Base-by-base conservation (phyloP, 2,329 filamentous ascomycete species). In the Calonectria hawksworthii region DNA sequence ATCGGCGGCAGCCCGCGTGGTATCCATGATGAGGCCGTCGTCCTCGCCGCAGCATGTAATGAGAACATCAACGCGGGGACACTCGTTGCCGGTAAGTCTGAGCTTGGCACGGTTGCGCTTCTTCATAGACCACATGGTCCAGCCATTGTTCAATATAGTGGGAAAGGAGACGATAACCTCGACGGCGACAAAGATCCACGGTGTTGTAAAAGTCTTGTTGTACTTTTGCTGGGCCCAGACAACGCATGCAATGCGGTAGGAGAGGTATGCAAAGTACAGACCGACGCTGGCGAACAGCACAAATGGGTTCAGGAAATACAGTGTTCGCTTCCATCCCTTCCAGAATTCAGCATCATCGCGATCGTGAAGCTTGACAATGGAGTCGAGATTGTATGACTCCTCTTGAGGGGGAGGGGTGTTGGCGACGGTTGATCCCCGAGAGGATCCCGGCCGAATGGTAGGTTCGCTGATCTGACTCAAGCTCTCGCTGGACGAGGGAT, bases 61-160 rank as follows among this genome's bases (percentile, higher is more conserved):
- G 14, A 63, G 23, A 2, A 63, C 56, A 41, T 63, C 56, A 16
- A 63, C 21, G 7, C 23, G 34, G 13, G 56, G 56, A 28, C 34
- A 63, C 2, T 63, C 23, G 23, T 41, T 30, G 23, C 56, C 56
- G 10, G 18, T 13, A 26, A 63, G 36, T 28, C 56, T 18, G 3
- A 41, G 36, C 56, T 63, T 63, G n/a, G 56, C 34, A 18, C 56
- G 56, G 34, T 63, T 63, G 56, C 56, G 56, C 23, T 41, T 41
- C 56, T 63, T 63, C 56, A 63, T 18, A 2, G 56, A 63, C 56
- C 56, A 63, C 56, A 63, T 41, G 8, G 56, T 63, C 56, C 56
- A 63, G 34, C 56, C 16, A 14, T 63, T 63, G 56, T 63, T 41
- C 36, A 63, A 7, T 2, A 61, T 14, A 6, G 34, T 26, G 13